phyloP scores from a whole-genome alignment of 2,329 filamentous ascomycete species.

The Exophiala sideris region DNA sequence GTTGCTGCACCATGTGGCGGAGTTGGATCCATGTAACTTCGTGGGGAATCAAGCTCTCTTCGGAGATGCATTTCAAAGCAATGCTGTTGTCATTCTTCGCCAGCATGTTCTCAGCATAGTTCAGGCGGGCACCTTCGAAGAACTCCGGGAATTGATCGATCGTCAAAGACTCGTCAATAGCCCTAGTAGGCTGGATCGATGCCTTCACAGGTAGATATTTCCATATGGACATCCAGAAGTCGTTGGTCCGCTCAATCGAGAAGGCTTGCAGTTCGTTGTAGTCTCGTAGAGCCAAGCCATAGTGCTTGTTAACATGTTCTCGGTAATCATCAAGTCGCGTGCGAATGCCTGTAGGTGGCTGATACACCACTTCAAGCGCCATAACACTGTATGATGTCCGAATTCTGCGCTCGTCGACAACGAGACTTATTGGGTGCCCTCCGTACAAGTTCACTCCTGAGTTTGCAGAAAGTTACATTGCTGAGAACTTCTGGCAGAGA shows the following conservation, averaged over 20 bases:
- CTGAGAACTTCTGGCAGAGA: too few species aligned
- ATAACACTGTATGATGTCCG: too few species aligned
- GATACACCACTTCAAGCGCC: too few species aligned
- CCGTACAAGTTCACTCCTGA: too few species aligned
- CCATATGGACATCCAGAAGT: constrained; percentile 43
- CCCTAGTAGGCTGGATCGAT: constrained; percentile 31
- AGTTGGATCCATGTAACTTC: constrained; percentile 8
- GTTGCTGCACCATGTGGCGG: constrained; percentile 30
- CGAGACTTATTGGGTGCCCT: too few species aligned
- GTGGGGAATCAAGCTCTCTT: not conserved
- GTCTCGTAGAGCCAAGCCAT: not conserved
- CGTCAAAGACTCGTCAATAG: constrained; percentile 35
- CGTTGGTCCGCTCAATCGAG: constrained; percentile 37
- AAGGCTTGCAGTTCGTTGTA: constrained; percentile 39
- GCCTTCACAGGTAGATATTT: constrained; percentile 34
- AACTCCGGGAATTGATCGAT: constrained; percentile 39
- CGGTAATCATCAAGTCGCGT: too few species aligned
- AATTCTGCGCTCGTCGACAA: too few species aligned
- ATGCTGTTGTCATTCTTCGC: not conserved
- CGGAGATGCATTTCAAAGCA: constrained; percentile 4
- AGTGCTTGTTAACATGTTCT: too few species aligned
- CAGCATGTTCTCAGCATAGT: constrained; percentile 34
- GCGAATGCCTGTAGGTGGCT: too few species aligned
- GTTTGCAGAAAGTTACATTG: too few species aligned
- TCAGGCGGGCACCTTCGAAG: constrained; percentile 37